phyloP scores from a whole-genome alignment of 768 basidiomycete genomes.

The Tricholomella constricta region DNA sequence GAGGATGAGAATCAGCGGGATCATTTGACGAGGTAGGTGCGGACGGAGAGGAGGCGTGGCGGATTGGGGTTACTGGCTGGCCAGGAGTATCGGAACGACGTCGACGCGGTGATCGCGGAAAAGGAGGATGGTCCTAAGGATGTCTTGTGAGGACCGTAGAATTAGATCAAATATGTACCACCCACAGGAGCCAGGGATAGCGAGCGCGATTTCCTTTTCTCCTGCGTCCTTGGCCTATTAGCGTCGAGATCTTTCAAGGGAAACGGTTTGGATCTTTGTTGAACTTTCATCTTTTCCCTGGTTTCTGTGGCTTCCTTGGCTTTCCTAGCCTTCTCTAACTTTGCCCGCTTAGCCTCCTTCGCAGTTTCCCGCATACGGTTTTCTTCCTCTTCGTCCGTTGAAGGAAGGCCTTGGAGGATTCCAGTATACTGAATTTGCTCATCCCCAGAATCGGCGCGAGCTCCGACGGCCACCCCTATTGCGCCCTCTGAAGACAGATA shows the following conservation, averaged over 20 bases:
- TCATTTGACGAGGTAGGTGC: background rate
- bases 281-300: constrained; percentile 13
- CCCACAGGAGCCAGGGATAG: constrained; percentile 1
- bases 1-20: no score
- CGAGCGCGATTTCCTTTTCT: background rate
- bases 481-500: background rate
- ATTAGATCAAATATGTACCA: background rate
- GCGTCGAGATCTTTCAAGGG: constrained; percentile 12
- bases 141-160: background rate
- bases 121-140: background rate
- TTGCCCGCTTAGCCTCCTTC: constrained; percentile 29
- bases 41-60: background rate
- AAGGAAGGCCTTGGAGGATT: constrained; percentile 36
- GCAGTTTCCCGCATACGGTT: constrained; percentile 29
- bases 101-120: background rate
- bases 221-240: background rate
- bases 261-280: constrained; percentile 22
- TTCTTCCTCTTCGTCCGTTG: constrained; percentile 45
- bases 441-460: constrained; percentile 3
- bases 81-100: background rate
- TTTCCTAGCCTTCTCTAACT: constrained; percentile 9
- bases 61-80: background rate
- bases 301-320: background rate
- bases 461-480: background rate
- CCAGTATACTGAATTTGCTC: constrained; percentile 31